Evolutionary conservation across 2,329 filamentous ascomycete genomes (phyloP), one percentile per base, ranked within the genome.

Genomic region (Ilyonectria sp.): DNA sequence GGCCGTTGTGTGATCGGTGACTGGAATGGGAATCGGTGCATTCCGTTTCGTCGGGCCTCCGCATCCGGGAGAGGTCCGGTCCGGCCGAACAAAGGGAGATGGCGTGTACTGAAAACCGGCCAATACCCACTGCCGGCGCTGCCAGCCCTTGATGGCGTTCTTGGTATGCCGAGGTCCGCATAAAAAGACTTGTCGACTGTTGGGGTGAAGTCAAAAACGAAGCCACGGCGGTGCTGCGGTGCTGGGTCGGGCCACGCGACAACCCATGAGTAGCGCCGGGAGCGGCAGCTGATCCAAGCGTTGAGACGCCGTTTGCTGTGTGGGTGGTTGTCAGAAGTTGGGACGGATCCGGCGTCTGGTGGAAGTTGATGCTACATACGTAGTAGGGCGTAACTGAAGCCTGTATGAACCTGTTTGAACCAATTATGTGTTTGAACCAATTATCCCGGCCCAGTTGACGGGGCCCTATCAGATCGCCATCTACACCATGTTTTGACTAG

Each of bases 161-260:
- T 53, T 50, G 26, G 40, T 43, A 44, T 50, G 63, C 40, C 60
- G 55, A 60, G 60, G 54, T 21, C 60, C 40, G 47, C 37, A 50
- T 31, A 31, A 46, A 37, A 54, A 69, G 58, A 59, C 59, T 58
- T 68, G 54, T 67, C 55, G 56, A 56, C 43, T 69, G 65, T 69
- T 62, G 60, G 65, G 52, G 56, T 67, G 65, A 69, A 73, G 68
- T 69, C 57, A 73, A 72, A 63, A 65, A 68, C 68, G 62, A 69
- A 67, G 61, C 68, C 72, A 71, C 53, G 65, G 57, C 60, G 65
- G 68, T 60, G 67, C 59, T 68, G 65, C 46, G 57, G 57, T 49
- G 63, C 67, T 73, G 63, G 71, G 71, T 72, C 68, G 60, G 63
- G 70, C 74, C 74, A 76, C 72, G 74, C 74, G 74, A 76, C 67